Evolutionary conservation across 2,329 filamentous ascomycete genomes (phyloP), one percentile per base, ranked within the genome.

Genomic region (Sphaerostilbella broomeana): DNA sequence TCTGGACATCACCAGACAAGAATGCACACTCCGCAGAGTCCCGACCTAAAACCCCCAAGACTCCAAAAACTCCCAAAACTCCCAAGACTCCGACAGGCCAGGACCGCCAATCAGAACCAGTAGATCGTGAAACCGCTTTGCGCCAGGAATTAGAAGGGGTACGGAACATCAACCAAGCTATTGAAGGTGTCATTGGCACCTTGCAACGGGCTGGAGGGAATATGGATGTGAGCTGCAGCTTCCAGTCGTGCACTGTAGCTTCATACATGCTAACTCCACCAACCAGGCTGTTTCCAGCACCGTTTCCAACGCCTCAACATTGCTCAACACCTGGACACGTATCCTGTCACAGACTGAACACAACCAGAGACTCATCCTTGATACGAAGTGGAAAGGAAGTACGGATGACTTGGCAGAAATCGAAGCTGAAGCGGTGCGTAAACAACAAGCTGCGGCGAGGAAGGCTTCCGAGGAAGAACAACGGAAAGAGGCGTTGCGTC

Each of bases 301-400:
- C 3, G 88, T 97, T 28, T 75, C 76, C 49, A 90, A 89, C 40
- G 88, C 92, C 4, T 94, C 89, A 11, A 85, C 84, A 1, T 75
- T 98, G 11, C 79, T 98, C 21, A 88, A 94, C 53, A 94, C 89
- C 12, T 98, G 90, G 90, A 94, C 88, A 7, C 81, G 88, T 37
- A 95, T 98, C 49, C 76, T 98, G 10, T 92, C 87, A 6, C 92
- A 98, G 62, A 95, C 92, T 4, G 92, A 98, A 63, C 92, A 98
- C 64, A 97, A 94, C 58, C 89, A 97, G 61, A 81, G 92, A 17
- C 70, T 98, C 35, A 82, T 98, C 30, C 72, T 97, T 31, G 84
- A 95, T 55, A 85, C 87, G 2, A 72, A 79, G 43, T 98, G 90
- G 88, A 83, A 90, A 56, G 92, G 92, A 41, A 85, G 89, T 19